Base-by-base conservation (phyloP, 805 yeast genomes). In the Komagataella pseudopastoris region DNA sequence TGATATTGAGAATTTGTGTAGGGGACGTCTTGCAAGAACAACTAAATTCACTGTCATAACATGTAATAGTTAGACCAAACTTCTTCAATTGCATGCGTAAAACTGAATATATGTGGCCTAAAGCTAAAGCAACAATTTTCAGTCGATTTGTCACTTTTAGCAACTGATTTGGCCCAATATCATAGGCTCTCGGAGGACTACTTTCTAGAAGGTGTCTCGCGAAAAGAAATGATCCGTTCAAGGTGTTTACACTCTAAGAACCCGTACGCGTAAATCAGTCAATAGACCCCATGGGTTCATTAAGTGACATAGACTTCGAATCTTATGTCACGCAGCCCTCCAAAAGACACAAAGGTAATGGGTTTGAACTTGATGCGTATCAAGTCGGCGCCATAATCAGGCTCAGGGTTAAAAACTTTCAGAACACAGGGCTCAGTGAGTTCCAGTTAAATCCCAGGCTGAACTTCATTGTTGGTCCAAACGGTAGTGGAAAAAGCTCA, bases 401-500 rank as follows among this genome's bases (percentile, higher is more conserved):
- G 14, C 78, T 83, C 24, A 71, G 67, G 50, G 71, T 84, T 51
- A 62, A 61, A 51, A 81, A 84, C 61, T 84, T 84, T 69, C 81
- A 87, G 61, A 84, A 90, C 0, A 85, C 84, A 62, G 60, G 79
- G 1, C 66, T 75, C 48, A 80, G 86, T 0, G 89, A 83, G 63
- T 88, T 88, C 64, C 72, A 74, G 45, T 74, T 91, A 52, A 85
- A 91, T 0, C 96, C 97, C 0, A 72, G 83, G 1, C 71, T 93
- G 61, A 93, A 93, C 62, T 80, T 93, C 83, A 85, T 93, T 53
- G 84, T 93, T 51, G 99, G 97, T 0, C 97, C 97, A 10, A 93
- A 93, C 63, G 99, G 99, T 43, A 79, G 96, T 0, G 99, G 99
- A 6, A 93, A 93, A 60, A 83, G 93, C 44, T 88, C 98, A 0